Conservation (phyloP, 257 asterid genomes). For the Penstemon eatonii region DNA sequence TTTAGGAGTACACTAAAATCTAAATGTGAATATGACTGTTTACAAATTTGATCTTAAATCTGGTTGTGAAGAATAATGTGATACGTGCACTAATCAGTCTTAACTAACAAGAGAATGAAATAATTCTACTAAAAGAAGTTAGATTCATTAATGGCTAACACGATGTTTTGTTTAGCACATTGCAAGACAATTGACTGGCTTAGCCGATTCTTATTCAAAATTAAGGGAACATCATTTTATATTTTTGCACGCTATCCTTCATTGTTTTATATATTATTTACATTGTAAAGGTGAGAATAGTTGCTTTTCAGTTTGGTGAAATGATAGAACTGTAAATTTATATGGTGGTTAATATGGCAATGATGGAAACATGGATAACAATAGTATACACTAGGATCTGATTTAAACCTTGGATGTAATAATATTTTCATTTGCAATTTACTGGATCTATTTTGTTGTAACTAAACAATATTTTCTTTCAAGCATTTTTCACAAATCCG, state of each 20-base stretch:
- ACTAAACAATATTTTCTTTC: not conserved
- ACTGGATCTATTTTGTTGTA: not conserved
- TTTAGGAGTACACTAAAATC: too few relatives aligned
- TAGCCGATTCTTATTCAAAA: too few relatives aligned
- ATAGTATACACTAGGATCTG: not conserved
- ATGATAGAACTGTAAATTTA: not conserved
- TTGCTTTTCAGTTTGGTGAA: too few relatives aligned
- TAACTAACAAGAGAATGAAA: too few relatives aligned
- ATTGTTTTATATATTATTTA: too few relatives aligned
- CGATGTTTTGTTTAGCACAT: too few relatives aligned
- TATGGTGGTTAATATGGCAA: not conserved
- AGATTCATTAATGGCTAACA: not conserved
- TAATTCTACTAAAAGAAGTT: too few relatives aligned
- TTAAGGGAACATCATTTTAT: too few relatives aligned
- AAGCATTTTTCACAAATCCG: not conserved
- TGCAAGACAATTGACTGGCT: too few relatives aligned
- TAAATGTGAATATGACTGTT: not conserved
- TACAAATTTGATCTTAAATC: not conserved
- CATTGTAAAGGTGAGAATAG: too few relatives aligned
- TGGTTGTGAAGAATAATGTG: slow-evolving; percentile 1
- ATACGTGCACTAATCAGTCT: not conserved
- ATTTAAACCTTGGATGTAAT: not conserved
- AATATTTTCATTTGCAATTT: not conserved
- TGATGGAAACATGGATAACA: not conserved
- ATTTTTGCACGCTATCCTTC: too few relatives aligned